These are phyloP conservation scores for Massariosphaeria phaeospora DNA, from an alignment of 495 filamentous ascomycete genomes.

Conservation along the genomic window DNA sequence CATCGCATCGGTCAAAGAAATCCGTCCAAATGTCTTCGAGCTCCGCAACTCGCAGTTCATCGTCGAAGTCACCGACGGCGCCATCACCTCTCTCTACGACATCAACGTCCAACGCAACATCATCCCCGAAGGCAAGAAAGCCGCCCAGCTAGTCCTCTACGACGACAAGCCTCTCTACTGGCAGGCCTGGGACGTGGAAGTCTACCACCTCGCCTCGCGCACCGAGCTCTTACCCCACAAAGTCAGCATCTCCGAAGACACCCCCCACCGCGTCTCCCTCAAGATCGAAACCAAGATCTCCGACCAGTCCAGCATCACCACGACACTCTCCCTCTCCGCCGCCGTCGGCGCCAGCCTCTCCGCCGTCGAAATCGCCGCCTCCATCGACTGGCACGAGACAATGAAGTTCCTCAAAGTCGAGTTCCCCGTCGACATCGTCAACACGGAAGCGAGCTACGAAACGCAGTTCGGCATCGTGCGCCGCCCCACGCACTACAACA, in stretches of 20 bases:
- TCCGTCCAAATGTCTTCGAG: conserved; percentile 65
- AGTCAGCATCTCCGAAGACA: conserved; percentile 67
- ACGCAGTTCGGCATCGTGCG: conserved; percentile 85
- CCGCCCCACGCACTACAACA: conserved; percentile 93
- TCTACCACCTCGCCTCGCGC: conserved; percentile 86
- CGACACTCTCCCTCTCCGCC: conserved; percentile 73
- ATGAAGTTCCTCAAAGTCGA: conserved; percentile 99
- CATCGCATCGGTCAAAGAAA: conserved; percentile 59
- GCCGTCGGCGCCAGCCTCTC: conserved; percentile 58
- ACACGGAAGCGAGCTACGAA: conserved; percentile 93
- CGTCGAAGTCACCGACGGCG: conserved; percentile 65
- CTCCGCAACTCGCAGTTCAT: conserved; percentile 70
- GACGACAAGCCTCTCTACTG: conserved; percentile 98
- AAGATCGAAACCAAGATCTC: conserved; percentile 80
- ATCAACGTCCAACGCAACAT: conserved; percentile 64
- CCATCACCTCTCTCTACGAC: conserved; percentile 79
- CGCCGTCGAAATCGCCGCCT: conserved; percentile 70
- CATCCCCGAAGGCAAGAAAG: conserved; percentile 71
- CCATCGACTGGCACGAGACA: conserved; percentile 87
- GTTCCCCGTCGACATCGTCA: conserved; percentile 88
- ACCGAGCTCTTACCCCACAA: conserved; percentile 61
- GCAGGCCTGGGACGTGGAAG: conserved; percentile 99
- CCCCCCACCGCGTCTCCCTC: conserved; percentile 70
- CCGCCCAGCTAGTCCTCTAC: conserved; percentile 89
- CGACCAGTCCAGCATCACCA: conserved; percentile 79